Evolutionary conservation across 1,284 basidiomycete species (phyloP).

Genomic region (Ustilago trichophora): DNA sequence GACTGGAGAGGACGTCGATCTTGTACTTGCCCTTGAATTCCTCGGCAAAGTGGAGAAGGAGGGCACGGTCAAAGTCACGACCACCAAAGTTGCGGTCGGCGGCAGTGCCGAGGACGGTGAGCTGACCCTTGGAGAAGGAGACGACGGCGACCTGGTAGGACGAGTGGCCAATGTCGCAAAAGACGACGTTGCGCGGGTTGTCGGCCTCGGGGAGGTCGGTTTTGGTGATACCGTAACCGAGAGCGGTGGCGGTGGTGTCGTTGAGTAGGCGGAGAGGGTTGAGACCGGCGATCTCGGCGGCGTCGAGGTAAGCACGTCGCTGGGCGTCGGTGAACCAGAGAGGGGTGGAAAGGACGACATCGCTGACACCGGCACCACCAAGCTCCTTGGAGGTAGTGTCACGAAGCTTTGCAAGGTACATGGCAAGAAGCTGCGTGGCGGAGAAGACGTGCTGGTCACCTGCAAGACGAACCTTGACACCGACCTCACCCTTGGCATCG

Average conservation of each 20-base stretch:
- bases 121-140: slow-evolving; percentile 65
- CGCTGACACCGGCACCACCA: slow-evolving; percentile 61
- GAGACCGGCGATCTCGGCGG: slow-evolving; percentile 64
- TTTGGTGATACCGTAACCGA: slow-evolving; percentile 66
- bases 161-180: slow-evolving; percentile 66
- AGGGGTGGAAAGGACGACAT: slow-evolving; percentile 65
- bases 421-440: slow-evolving; percentile 65
- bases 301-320: slow-evolving; percentile 63
- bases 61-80: slow-evolving; percentile 65
- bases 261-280: slow-evolving; percentile 66
- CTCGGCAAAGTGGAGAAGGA: slow-evolving; percentile 64
- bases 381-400: slow-evolving; percentile 64
- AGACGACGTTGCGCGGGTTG: slow-evolving; percentile 64
- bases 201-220: slow-evolving; percentile 65
- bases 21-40: slow-evolving; percentile 67
- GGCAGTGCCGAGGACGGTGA: slow-evolving; percentile 63
- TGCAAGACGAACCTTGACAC: slow-evolving; percentile 64
- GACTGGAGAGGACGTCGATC: slow-evolving; percentile 64
- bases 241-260: slow-evolving; percentile 65
- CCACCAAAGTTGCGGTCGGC: slow-evolving; percentile 66
- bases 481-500: slow-evolving; percentile 64
- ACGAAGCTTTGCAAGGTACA: slow-evolving; percentile 65
- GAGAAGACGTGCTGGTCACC: slow-evolving; percentile 63
- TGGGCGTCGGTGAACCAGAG: slow-evolving; percentile 66
- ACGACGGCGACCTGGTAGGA: slow-evolving; percentile 66